Conservation (phyloP, 495 filamentous ascomycete genomes). For the Wilcoxina mikolae region DNA sequence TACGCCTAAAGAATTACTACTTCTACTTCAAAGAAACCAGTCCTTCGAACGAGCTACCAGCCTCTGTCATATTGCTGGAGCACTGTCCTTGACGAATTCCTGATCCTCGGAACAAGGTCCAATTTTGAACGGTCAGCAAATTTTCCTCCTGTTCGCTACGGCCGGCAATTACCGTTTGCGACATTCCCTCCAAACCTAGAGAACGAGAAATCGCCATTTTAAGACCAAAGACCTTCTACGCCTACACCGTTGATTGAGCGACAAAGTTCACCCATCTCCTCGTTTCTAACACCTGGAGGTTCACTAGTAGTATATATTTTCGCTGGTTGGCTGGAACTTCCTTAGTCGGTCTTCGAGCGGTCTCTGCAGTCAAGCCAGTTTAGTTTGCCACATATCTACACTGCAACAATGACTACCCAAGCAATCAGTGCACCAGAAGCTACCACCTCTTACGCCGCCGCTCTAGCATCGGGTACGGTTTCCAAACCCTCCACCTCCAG, state of each 20-base stretch:
- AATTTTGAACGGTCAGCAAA: background rate
- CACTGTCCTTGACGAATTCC: too few relatives aligned
- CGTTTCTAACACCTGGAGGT: background rate
- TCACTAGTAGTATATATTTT: background rate
- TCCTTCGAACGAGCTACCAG: background rate
- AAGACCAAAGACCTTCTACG: too few relatives aligned
- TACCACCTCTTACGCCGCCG: slow-evolving; percentile 6
- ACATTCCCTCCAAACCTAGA: background rate
- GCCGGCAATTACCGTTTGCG: too few relatives aligned
- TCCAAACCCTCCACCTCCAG: background rate
- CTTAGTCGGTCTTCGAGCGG: background rate
- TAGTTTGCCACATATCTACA: background rate
- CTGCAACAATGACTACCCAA: slow-evolving; percentile 4
- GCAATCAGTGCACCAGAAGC: background rate
- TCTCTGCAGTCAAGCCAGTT: background rate
- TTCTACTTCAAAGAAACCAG: background rate
- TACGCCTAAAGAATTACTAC: too few relatives aligned
- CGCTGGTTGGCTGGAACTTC: background rate
- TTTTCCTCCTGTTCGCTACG: background rate
- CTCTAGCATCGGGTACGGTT: background rate
- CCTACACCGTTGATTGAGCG: too few relatives aligned
- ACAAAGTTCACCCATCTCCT: too few relatives aligned
- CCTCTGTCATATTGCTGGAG: background rate
- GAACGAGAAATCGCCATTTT: too few relatives aligned
- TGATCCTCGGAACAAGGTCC: too few relatives aligned